Evolutionary conservation across 495 filamentous ascomycete species (phyloP), one percentile per base, ranked within the genome.

Genomic region (Alectoria sarmentosa): DNA sequence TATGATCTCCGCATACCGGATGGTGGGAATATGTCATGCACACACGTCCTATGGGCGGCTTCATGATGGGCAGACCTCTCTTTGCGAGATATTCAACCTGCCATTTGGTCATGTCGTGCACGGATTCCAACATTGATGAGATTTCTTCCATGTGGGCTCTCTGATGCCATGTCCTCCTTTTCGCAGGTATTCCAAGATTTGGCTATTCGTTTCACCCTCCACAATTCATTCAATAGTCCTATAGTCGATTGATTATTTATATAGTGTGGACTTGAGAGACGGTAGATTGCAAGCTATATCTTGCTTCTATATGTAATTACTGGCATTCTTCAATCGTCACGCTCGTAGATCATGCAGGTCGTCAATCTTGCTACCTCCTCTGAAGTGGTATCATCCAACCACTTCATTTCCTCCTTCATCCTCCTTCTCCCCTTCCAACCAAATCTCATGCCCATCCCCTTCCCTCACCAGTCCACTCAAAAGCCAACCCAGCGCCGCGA

Each of bases 401-500:
- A 26, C 59, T 56, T 13, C n/a, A 21, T 28, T 36, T 1, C 7
- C 26, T 54, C 38, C 26, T 42, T 41, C 44, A 44, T n/a, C 82
- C n/a, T 85, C 83, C 57, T 85, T 81, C 67, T 90, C 87, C 4
- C 86, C 86, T 28, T 87, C 85, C 56, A 89, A 74, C 71, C 83
- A 76, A 64, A 88, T 83, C 73, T 89, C 88, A 75, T 90, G 86
- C 0, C 88, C 86, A 52, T 86, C 80, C 2, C 90, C 90, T 67
- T 94, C 89, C 57, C 82, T 81, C 0, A 96, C 88, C 70, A 84
- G 85, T 58, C 84, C 77, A 48, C 86, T 88, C 19, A 83, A 83
- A 19, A 86, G 64, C 59, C 82, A 77, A 3, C 86, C 88, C 46
- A 83, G 76, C 0, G 86, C 71, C 3, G 88, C 89, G 19, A 90